These are phyloP conservation scores for Colletotrichum incanum DNA, from an alignment of 2,329 filamentous ascomycete species.

Conservation along the genomic window DNA sequence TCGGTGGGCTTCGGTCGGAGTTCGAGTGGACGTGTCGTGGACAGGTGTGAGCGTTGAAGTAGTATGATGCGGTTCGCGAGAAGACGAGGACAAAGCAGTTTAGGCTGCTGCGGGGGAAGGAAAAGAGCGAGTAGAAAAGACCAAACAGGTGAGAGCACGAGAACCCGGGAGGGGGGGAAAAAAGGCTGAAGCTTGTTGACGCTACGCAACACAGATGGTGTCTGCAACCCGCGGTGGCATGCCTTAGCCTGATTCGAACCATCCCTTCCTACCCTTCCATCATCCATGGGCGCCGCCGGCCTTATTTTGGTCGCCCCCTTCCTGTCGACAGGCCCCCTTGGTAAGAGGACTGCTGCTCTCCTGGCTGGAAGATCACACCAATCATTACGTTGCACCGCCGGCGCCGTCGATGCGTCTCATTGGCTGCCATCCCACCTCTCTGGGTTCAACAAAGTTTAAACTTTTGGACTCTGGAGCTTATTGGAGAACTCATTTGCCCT, in stretches of 20 bases:
- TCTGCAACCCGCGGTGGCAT: slow-evolving; percentile 8
- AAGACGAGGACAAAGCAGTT: background rate
- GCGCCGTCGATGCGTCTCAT: slow-evolving; percentile 5
- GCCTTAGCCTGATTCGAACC: slow-evolving; percentile 20
- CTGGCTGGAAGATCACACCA: slow-evolving; percentile 22
- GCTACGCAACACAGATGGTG: slow-evolving; percentile 7
- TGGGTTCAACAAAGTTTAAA: slow-evolving; percentile 18
- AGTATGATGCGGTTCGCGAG: background rate
- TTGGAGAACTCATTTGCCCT: slow-evolving; percentile 25
- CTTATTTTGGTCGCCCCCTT: slow-evolving; percentile 12
- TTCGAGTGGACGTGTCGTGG: background rate
- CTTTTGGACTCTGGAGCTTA: slow-evolving; percentile 31
- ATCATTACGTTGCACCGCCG: slow-evolving; percentile 14
- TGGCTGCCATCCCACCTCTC: slow-evolving; percentile 5
- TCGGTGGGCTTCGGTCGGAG: slow-evolving; percentile 2
- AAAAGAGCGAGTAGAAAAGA: background rate
- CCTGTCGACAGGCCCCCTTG: slow-evolving; percentile 18
- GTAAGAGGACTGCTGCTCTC: slow-evolving; percentile 7
- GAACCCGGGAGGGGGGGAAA: slow-evolving; percentile 1
- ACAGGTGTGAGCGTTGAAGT: slow-evolving; percentile 25
- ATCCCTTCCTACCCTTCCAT: background rate
- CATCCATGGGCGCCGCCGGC: slow-evolving; percentile 14
- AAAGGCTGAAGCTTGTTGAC: slow-evolving; percentile 16
- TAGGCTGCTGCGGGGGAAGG: background rate
- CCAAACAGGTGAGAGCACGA: background rate